Conservation (phyloP, 139 green algal species). For the Asterochloris erici region DNA sequence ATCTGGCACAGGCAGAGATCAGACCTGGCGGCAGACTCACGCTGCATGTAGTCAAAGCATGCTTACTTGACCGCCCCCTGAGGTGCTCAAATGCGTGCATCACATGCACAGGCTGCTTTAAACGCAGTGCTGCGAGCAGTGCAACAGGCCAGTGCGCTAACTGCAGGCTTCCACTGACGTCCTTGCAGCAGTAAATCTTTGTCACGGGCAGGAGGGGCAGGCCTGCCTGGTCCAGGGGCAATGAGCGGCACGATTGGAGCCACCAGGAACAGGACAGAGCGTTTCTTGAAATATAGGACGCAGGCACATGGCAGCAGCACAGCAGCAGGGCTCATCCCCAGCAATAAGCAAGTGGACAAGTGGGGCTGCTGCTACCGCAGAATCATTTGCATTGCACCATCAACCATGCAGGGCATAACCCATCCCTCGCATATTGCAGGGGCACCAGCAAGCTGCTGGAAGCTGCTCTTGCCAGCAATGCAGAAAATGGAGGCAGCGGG, state of each 20-base stretch:
- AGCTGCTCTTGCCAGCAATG: slow-evolving; percentile 34
- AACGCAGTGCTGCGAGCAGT: no score
- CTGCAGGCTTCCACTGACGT: no score
- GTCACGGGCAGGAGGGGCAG: neutral
- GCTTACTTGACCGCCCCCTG: no score
- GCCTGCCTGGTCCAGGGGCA: neutral
- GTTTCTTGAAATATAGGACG: slow-evolving; percentile 49
- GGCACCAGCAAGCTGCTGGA: slow-evolving; percentile 35
- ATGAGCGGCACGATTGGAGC: slow-evolving; percentile 24
- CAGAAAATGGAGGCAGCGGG: slow-evolving; percentile 19
- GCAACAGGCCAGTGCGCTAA: no score
- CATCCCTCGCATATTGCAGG: slow-evolving; percentile 1
- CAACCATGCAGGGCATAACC: neutral
- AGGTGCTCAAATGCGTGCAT: no score
- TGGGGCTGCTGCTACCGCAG: neutral
- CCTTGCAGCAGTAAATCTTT: no score
- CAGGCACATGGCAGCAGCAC: slow-evolving; percentile 26
- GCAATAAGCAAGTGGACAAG: no score
- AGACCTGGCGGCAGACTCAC: no score
- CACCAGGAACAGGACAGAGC: slow-evolving; percentile 46
- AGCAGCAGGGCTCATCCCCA: no score
- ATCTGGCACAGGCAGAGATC: no score
- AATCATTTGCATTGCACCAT: neutral
- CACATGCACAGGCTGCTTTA: no score
- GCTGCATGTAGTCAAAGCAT: no score